Evolutionary conservation across 371 early-diverging fungal species (phyloP).

Genomic region (Haplosporangium sp.): DNA sequence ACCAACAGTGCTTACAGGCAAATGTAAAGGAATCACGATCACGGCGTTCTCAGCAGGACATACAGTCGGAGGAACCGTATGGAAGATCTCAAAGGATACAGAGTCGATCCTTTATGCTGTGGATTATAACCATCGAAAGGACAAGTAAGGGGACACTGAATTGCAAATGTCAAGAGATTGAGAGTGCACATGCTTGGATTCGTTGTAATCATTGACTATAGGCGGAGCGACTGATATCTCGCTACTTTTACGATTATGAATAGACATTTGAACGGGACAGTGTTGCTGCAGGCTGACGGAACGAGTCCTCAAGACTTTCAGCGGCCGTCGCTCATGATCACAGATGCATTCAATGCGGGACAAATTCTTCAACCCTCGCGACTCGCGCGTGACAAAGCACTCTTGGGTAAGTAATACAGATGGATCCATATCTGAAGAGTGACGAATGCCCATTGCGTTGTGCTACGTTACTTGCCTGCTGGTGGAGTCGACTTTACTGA

Average conservation of each 20-base stretch:
- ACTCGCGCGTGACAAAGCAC: constrained; percentile 77
- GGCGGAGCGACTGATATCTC: neutral
- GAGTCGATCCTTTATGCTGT: constrained; percentile 97
- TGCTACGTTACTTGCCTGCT: no score
- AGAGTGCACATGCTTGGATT: neutral
- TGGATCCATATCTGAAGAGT: neutral
- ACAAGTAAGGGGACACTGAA: constrained; percentile 69
- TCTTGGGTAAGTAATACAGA: constrained; percentile 64
- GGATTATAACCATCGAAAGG: constrained; percentile 96
- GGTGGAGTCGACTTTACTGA: no score
- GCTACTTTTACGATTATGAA: neutral
- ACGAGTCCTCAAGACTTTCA: constrained; percentile 78
- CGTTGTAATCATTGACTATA: neutral
- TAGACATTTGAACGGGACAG: constrained; percentile 89
- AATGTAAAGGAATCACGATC: constrained; percentile 88
- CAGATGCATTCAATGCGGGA: constrained; percentile 86
- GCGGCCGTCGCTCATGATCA: constrained; percentile 90
- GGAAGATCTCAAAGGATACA: constrained; percentile 95
- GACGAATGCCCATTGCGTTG: constrained; percentile 16
- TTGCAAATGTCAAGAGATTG: neutral
- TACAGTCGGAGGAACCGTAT: constrained; percentile 97
- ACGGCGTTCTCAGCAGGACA: constrained; percentile 97
- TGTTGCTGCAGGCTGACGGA: constrained; percentile 73
- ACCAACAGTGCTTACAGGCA: constrained; percentile 80
- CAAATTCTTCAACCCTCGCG: constrained; percentile 75